Conservation (phyloP, 2,329 filamentous ascomycete species). For the Berkeleyomyces basicola region DNA sequence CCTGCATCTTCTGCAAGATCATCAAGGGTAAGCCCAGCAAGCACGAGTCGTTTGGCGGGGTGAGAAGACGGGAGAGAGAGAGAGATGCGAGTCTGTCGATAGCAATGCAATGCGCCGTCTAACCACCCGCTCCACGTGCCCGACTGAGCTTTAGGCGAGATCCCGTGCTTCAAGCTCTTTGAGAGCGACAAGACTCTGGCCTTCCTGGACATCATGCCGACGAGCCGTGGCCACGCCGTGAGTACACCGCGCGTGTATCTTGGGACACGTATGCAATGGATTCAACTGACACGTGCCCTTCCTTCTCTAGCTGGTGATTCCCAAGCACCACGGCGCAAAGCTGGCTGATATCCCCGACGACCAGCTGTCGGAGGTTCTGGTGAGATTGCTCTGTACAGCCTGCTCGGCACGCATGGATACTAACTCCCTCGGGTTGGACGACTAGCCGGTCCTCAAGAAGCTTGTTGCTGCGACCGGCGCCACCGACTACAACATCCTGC, state of each 20-base stretch:
- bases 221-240: constrained; percentile 81
- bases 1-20: constrained; percentile 97
- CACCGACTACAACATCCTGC: constrained; percentile 77
- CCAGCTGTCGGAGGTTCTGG: constrained; percentile 63
- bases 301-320: constrained; percentile 64
- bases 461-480: constrained; percentile 62
- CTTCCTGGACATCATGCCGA: constrained; percentile 88
- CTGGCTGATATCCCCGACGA: constrained; percentile 88
- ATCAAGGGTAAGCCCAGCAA: constrained; percentile 54
- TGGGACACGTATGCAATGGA: neutral
- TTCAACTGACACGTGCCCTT: neutral
- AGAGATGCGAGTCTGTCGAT: neutral
- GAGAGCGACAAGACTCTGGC: constrained; percentile 87
- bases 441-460: constrained; percentile 66
- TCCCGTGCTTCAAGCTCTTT: constrained; percentile 90
- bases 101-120: neutral
- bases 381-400: constrained; percentile 21
- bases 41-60: no score
- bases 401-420: neutral
- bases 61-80: neutral
- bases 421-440: neutral
- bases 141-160: constrained; percentile 49
- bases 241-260: constrained; percentile 19
- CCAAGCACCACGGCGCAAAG: constrained; percentile 86
- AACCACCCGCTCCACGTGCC: neutral